Percentiles rank a stretch among this genome's conserved stretches.
Evolutionary conservation across 2,329 filamentous ascomycete species (phyloP).

Genomic region (Phyllosticta citribraziliensis): DNA sequence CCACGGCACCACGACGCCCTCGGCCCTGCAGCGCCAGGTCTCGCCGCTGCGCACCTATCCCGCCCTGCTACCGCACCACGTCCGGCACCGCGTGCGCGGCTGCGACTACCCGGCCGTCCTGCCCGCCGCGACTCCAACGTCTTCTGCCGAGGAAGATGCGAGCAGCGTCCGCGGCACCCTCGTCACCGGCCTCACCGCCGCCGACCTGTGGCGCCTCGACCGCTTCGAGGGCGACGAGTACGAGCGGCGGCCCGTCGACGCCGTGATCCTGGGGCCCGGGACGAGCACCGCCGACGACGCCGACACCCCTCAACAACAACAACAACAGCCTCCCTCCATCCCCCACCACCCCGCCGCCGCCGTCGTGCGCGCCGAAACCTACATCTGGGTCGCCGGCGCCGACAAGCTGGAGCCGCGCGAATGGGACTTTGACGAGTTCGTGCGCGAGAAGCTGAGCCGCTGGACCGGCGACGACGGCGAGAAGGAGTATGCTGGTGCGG

Average conservation of each 20-base stretch:
- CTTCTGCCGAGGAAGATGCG: not conserved
- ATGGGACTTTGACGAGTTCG: constrained; percentile 85
- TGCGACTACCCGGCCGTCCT: constrained; percentile 79
- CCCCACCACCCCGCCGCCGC: constrained; percentile 18
- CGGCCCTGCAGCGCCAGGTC: constrained; percentile 38
- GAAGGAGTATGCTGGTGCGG: not conserved
- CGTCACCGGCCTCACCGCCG: constrained; percentile 67
- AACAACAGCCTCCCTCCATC: too few species aligned
- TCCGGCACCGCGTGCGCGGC: constrained; percentile 56
- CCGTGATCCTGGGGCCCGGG: constrained; percentile 28
- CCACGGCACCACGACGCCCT: constrained; percentile 48
- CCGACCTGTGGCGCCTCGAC: constrained; percentile 67
- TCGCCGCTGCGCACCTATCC: constrained; percentile 53
- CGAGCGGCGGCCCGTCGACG: constrained; percentile 40
- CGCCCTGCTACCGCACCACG: constrained; percentile 64
- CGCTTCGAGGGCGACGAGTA: constrained; percentile 75
- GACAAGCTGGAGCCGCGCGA: constrained; percentile 57
- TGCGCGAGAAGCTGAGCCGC: constrained; percentile 57
- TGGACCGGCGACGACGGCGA: constrained; percentile 40
- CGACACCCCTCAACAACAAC: constrained; percentile 20
- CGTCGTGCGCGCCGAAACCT: constrained; percentile 36
- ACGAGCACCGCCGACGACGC: constrained; percentile 13
- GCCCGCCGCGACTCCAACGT: constrained; percentile 13
- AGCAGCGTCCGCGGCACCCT: constrained; percentile 61
- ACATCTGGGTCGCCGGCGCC: constrained; percentile 41